Evolutionary conservation across 805 yeast genomes (phyloP), one percentile per base, ranked within the genome.

Genomic region (Yamadazyma endophytica): DNA sequence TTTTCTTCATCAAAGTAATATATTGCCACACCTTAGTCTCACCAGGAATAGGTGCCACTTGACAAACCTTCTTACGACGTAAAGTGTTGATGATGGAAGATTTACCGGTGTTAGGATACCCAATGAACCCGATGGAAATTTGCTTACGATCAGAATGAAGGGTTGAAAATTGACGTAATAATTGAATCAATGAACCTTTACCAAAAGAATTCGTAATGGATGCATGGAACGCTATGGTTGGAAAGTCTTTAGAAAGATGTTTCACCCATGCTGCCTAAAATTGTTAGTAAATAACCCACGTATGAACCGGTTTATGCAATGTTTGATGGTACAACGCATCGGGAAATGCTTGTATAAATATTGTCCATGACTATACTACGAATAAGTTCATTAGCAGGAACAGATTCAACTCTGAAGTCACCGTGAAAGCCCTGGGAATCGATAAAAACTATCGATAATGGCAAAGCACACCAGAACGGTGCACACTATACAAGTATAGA

Each of bases 21-120:
- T 90, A 90, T 68, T 90, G 98, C 98, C 98, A 90, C 26, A 90
- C 97, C 61, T 90, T 90, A 21, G 98, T 90, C 57, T 90, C 98
- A 58, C 98, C 98, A 18, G 98, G 98, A 49, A 90, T 88, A 28
- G 98, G 98, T 2, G 98, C 98, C 28, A 90, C 97, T 26, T 74
- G 80, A 66, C 97, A 92, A 28, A 90, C 98, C 65, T 90, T 92
- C 75, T 92, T 92, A 58, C 81, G 79, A 55, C 97, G 78, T 47
- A 90, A 68, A 2, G 97, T 89, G 64, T 90, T 90, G 52, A 90
- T 90, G 44, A 90, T 87, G 24, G 96, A 85, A 1, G 97, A 90
- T 56, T 90, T 90, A 45, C 98, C 98, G n/a, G 96, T 83, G 55
- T 90, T 90, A 44, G 98, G 98, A 56, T 92, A 90, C 11, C 98